phyloP scores from a whole-genome alignment of 2,329 filamentous ascomycete genomes.

The Shiraia sp. region DNA sequence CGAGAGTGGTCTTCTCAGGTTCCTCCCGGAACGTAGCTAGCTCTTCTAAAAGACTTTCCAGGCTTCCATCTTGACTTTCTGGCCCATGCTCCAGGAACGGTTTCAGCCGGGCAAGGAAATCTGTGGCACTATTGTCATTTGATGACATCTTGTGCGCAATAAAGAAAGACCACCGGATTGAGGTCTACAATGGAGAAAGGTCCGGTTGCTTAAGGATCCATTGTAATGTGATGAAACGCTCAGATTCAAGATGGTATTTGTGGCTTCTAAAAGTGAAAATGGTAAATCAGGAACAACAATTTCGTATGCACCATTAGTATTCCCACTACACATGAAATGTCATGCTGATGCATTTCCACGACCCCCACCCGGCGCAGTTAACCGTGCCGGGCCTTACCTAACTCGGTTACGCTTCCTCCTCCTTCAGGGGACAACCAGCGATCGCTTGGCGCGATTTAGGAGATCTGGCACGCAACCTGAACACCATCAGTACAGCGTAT shows the following conservation, averaged over 20 bases:
- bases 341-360: conserved; percentile 1
- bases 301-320: not conserved
- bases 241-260: too few relatives aligned
- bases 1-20: conserved; percentile 11
- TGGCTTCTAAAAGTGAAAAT: not conserved
- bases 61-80: conserved; percentile 16
- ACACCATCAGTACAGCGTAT: conserved; percentile 19
- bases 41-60: conserved; percentile 16
- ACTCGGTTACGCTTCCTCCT: conserved; percentile 21
- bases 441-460: conserved; percentile 31
- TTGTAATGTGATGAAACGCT: conserved; percentile 2
- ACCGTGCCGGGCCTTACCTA: conserved; percentile 5
- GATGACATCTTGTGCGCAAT: not conserved
- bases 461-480: conserved; percentile 28
- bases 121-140: not conserved
- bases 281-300: conserved; percentile 1
- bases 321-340: conserved; percentile 2
- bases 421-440: conserved; percentile 12
- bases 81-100: conserved; percentile 17
- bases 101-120: conserved; percentile 22
- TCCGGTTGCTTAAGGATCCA: conserved; percentile 13
- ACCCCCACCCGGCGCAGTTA: not conserved
- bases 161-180: not conserved
- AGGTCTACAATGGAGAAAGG: conserved; percentile 2
- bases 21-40: conserved; percentile 15